A percentile compares a stretch with the other conserved stretches of the same genome.
Evolutionary conservation across 495 filamentous ascomycete species (phyloP).

Genomic region (Hypoxylon rickii): DNA sequence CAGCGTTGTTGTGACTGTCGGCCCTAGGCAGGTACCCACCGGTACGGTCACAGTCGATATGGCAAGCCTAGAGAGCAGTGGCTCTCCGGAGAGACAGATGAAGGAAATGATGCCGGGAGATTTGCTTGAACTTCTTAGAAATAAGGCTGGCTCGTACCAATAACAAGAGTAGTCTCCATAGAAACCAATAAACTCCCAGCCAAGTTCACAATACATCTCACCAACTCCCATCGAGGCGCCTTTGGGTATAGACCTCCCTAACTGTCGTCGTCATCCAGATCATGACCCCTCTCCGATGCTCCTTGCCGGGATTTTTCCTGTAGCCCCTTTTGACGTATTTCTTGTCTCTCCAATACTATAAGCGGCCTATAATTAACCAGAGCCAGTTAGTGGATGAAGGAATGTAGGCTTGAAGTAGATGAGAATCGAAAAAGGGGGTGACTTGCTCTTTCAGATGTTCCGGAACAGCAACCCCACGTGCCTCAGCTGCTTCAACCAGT

Average conservation of each 20-base stretch:
- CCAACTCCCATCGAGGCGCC: too few species aligned
- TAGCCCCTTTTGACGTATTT: constrained; percentile 23
- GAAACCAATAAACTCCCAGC: not conserved
- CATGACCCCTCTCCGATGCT: constrained; percentile 2
- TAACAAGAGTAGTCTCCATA: constrained; percentile 22
- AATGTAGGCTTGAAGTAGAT: not conserved
- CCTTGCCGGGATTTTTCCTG: constrained; percentile 15
- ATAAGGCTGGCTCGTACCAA: constrained; percentile 41
- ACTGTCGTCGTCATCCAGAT: constrained; percentile 24
- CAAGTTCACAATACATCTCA: too few species aligned
- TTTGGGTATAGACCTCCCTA: not conserved
- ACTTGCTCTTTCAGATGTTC: constrained; percentile 36
- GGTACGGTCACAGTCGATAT: constrained; percentile 43
- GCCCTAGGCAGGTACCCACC: constrained; percentile 55
- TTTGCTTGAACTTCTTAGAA: constrained; percentile 40
- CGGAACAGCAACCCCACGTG: constrained; percentile 60
- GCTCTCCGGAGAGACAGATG: constrained; percentile 10
- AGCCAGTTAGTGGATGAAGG: not conserved
- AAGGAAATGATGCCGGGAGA: constrained; percentile 43
- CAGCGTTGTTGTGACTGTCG: constrained; percentile 74
- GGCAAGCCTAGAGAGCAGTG: constrained; percentile 20
- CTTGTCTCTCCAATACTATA: constrained; percentile 27
- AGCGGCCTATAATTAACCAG: constrained; percentile 12
- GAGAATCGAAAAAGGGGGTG: not conserved
- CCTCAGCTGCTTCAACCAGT: constrained; percentile 66